Evolutionary conservation across 192 early-diverging fungal species (phyloP).

Genomic region (Coemansia asiatica): DNA sequence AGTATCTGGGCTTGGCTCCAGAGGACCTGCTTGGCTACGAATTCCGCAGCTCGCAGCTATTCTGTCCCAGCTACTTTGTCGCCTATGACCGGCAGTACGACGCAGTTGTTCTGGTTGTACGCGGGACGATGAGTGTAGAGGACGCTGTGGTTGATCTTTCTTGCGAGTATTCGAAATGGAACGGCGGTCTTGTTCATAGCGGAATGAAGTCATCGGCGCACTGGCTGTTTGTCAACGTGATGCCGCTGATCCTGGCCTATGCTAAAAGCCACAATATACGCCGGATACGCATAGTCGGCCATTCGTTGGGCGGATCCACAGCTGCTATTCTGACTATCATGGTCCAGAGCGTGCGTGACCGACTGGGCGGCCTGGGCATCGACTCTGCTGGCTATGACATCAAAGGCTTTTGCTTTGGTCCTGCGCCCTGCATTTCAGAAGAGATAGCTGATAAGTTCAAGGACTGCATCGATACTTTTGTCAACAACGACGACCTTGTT

Average conservation of each 20-base stretch:
- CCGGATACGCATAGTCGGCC: constrained; percentile 68
- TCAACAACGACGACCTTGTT: constrained; percentile 65
- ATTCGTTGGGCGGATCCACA: constrained; percentile 70
- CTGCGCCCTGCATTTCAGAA: constrained; percentile 58
- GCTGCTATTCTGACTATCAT: constrained; percentile 74
- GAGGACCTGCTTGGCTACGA: constrained; percentile 70
- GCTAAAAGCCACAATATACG: constrained; percentile 53
- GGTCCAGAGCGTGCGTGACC: constrained; percentile 59
- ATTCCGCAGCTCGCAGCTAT: constrained; percentile 64
- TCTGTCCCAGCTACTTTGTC: constrained; percentile 71
- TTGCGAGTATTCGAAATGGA: constrained; percentile 77
- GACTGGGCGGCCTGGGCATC: constrained; percentile 31
- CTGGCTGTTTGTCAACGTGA: constrained; percentile 68
- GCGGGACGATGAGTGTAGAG: constrained; percentile 73
- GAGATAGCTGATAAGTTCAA: constrained; percentile 58
- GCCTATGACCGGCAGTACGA: constrained; percentile 62
- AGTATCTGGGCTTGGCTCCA: constrained; percentile 61
- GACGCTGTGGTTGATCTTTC: constrained; percentile 75
- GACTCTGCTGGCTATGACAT: constrained; percentile 30
- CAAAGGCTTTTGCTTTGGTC: constrained; percentile 56
- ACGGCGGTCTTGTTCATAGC: constrained; percentile 72
- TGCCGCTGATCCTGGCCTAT: constrained; percentile 64
- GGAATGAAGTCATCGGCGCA: constrained; percentile 75
- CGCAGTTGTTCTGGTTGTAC: constrained; percentile 65
- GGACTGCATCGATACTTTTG: constrained; percentile 62